A percentile compares a stretch with the other conserved stretches of the same genome.
phyloP scores from a whole-genome alignment of 805 yeast species.

The Yarrowia yakushimensis region DNA sequence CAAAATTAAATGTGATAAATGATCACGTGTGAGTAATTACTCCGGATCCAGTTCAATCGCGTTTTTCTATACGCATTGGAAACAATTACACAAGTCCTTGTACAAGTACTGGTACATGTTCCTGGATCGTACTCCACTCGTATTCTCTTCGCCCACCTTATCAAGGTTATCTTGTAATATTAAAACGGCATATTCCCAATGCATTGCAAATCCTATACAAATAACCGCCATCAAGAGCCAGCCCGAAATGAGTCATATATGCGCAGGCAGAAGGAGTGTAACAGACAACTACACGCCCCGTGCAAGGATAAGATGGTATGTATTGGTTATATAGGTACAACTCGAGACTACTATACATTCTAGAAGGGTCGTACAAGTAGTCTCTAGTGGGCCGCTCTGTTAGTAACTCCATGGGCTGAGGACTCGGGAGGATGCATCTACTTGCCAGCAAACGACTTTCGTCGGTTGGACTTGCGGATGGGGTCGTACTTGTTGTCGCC shows the following conservation, averaged over 20 bases:
- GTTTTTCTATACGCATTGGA: too few species aligned
- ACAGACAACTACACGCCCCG: not conserved
- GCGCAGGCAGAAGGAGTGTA: too few species aligned
- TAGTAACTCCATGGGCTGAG: not conserved
- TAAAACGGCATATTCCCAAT: too few species aligned
- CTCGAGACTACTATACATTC: slow-evolving; percentile 11
- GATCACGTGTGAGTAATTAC: too few species aligned
- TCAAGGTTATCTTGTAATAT: not conserved
- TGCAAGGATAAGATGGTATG: not conserved
- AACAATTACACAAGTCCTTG: not conserved
- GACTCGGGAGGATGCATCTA: not conserved
- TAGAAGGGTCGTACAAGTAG: not conserved
- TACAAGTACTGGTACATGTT: too few species aligned
- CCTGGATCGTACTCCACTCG: too few species aligned
- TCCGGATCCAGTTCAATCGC: too few species aligned
- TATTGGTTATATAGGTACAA: slow-evolving; percentile 3
- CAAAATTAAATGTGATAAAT: too few species aligned
- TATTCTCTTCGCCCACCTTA: not conserved
- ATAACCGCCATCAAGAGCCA: too few species aligned
- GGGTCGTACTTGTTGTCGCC: slow-evolving; percentile 17
- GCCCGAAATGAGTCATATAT: too few species aligned
- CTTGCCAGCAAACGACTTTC: slow-evolving; percentile 20
- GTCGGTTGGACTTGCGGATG: slow-evolving; percentile 16
- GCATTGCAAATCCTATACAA: too few species aligned
- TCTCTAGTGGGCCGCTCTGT: not conserved